Base-by-base conservation (phyloP, 2,329 filamentous ascomycete genomes). In the Acrocalymma vagum region DNA sequence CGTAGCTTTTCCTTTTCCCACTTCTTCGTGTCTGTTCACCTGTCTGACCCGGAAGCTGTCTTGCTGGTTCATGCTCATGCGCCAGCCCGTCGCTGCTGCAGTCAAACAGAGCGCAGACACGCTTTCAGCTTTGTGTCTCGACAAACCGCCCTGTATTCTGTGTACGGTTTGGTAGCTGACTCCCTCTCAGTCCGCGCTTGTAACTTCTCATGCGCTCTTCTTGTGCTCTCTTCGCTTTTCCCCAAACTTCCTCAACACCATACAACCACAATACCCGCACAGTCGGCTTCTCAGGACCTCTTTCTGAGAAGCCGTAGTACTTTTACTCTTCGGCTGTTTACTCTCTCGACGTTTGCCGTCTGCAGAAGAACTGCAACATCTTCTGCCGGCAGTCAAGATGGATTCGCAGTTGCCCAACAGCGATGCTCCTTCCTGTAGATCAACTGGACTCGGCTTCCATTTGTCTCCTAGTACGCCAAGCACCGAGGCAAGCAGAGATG, bases 121-220 rank as follows among this genome's bases (percentile, higher is more conserved):
- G 63, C 68, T 61, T 59, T 56, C 56, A 54, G 59, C 60, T 63
- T n/a, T 69, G 64, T 63, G 63, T 65, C 54, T 58, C 58, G 50
- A 45, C 67, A 69, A 70, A 67, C 65, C 42, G 52, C 53, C 29
- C 44, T 53, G 55, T 37, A 35, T 23, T 43, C n/a, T 65, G 61
- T 67, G 58, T 57, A 63, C 55, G 53, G 59, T 67, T 63, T 67
- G 58, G 56, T 55, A 44, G 61, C 67, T 71, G 54, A 71, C 63
- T 43, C 54, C 41, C 56, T 67, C 53, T 42, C 56, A 70, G 66
- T 60, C 53, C 45, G 53, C 52, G 53, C 62, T 63, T 62, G 58
- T 51, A 58, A 51, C 54, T 44, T 35, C 42, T 42, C 34, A 46
- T 60, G 54, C 55, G 42, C 55, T 57, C 57, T 45, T 51, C 50